phyloP scores from a whole-genome alignment of 495 filamentous ascomycete species.

The Polyplosphaeria fusca region DNA sequence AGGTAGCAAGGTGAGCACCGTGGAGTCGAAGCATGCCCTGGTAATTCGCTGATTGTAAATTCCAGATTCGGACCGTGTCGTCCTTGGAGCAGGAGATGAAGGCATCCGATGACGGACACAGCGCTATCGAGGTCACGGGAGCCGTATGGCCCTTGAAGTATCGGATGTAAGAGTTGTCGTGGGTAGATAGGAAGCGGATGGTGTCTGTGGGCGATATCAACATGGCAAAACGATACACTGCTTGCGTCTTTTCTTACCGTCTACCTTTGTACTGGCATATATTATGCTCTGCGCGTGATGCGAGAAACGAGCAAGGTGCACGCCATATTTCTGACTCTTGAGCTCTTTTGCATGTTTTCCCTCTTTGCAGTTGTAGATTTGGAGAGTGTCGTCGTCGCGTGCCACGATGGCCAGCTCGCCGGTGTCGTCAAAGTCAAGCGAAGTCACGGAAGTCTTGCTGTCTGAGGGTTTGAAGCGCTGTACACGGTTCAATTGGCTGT shows the following conservation, averaged over 20 bases:
- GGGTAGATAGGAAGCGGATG: conserved; percentile 85
- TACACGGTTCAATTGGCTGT: neutral
- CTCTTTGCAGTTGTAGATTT: conserved; percentile 88
- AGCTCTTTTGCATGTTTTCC: conserved; percentile 81
- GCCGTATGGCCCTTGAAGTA: conserved; percentile 90
- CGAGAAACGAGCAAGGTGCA: conserved; percentile 88
- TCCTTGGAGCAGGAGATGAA: conserved; percentile 90
- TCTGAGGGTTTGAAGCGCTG: conserved; percentile 46
- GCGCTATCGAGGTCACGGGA: conserved; percentile 72
- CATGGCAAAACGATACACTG: too few relatives aligned
- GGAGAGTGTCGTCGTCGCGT: conserved; percentile 87
- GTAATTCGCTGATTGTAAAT: conserved; percentile 66
- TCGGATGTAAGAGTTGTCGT: conserved; percentile 90
- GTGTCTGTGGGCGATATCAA: conserved; percentile 57
- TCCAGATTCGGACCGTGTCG: conserved; percentile 85
- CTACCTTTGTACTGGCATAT: conserved; percentile 92
- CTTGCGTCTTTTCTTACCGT: conserved; percentile 51
- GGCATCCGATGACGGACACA: conserved; percentile 72
- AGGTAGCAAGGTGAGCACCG: conserved; percentile 76
- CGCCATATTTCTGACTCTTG: conserved; percentile 90
- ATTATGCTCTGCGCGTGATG: conserved; percentile 84
- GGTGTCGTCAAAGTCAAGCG: conserved; percentile 92
- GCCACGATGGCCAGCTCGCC: conserved; percentile 85
- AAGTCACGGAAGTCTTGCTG: conserved; percentile 57
- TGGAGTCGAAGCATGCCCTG: conserved; percentile 73